Conservation (phyloP, 192 early-diverging fungal species). For the Allomyces arbusculus region DNA sequence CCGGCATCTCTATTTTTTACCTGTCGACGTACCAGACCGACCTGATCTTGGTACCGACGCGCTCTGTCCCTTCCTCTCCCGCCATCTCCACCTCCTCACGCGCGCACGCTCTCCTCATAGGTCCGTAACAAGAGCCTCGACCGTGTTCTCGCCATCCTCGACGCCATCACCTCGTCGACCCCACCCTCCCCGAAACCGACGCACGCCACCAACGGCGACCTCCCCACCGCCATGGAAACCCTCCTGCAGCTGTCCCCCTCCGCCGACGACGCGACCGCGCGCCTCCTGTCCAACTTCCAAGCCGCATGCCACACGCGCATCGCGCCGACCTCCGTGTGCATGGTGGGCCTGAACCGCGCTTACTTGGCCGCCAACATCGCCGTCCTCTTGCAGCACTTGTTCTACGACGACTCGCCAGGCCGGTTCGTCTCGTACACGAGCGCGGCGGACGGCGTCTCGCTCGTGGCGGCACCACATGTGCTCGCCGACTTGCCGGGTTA, state of each 20-base stretch:
- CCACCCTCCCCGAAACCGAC: slow-evolving; percentile 29
- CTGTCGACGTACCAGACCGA: slow-evolving; percentile 56
- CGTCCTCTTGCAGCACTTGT: not conserved
- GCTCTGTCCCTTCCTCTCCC: slow-evolving; percentile 3
- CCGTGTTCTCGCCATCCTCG: not conserved
- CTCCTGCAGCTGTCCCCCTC: slow-evolving; percentile 18
- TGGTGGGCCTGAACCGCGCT: slow-evolving; percentile 1
- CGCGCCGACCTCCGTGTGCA: not conserved
- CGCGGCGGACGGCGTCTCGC: slow-evolving; percentile 39
- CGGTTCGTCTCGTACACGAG: slow-evolving; percentile 53
- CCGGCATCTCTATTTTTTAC: slow-evolving; percentile 50
- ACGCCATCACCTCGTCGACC: slow-evolving; percentile 31
- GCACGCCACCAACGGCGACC: slow-evolving; percentile 20
- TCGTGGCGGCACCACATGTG: slow-evolving; percentile 39
- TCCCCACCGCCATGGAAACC: slow-evolving; percentile 17
- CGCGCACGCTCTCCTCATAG: too few relatives aligned
- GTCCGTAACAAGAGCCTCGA: not conserved
- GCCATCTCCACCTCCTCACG: not conserved
- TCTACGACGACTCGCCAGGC: slow-evolving; percentile 10
- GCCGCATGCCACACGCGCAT: slow-evolving; percentile 10
- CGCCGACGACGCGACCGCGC: slow-evolving; percentile 29
- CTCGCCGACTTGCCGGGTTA: slow-evolving; percentile 26
- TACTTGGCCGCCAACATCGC: not conserved
- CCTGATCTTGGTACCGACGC: slow-evolving; percentile 32
- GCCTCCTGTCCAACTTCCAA: slow-evolving; percentile 37